Percentiles rank a stretch among this genome's conserved stretches.
Conservation (phyloP, 352 stramenopile genomes). For the Globisporangium apiculatum region DNA sequence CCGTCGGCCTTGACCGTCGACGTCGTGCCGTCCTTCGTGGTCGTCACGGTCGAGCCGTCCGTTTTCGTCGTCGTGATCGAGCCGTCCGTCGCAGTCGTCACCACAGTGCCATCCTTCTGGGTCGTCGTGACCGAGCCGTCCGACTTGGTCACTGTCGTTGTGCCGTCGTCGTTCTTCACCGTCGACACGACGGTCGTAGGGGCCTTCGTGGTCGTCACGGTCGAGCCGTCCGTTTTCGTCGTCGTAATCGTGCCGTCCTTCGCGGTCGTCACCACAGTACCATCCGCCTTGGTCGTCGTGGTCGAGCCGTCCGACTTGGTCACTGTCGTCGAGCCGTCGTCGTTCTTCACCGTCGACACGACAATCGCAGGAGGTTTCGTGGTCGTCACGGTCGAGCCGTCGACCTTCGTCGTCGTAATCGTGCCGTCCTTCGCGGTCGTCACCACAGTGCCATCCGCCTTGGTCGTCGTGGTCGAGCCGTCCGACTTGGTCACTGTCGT, state of each 20-base stretch:
- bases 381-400: constrained; percentile 11
- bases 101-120: constrained; percentile 3
- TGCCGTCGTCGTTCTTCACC: constrained; percentile 11
- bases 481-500: constrained; percentile 11
- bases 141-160: constrained; percentile 13
- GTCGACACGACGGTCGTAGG: constrained; percentile 13
- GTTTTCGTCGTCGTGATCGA: constrained; percentile 8
- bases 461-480: constrained; percentile 5
- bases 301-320: constrained; percentile 7
- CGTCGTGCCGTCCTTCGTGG: constrained; percentile 6
- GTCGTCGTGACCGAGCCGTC: constrained; percentile 12
- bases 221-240: constrained; percentile 1
- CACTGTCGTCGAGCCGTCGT: constrained; percentile 11
- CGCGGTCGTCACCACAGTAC: constrained; percentile 3
- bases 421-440: constrained; percentile 3
- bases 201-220: constrained; percentile 7
- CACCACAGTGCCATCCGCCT: constrained; percentile 3
- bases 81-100: constrained; percentile 7
- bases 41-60: constrained; percentile 6
- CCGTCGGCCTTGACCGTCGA: constrained; percentile 2
- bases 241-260: constrained; percentile 3
- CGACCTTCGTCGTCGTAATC: constrained; percentile 6
- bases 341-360: constrained; percentile 11
- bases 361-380: constrained; percentile 10
- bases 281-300: constrained; percentile 7